phyloP scores from a whole-genome alignment of 2,329 filamentous ascomycete genomes.

The Thielaviopsis euricoi region DNA sequence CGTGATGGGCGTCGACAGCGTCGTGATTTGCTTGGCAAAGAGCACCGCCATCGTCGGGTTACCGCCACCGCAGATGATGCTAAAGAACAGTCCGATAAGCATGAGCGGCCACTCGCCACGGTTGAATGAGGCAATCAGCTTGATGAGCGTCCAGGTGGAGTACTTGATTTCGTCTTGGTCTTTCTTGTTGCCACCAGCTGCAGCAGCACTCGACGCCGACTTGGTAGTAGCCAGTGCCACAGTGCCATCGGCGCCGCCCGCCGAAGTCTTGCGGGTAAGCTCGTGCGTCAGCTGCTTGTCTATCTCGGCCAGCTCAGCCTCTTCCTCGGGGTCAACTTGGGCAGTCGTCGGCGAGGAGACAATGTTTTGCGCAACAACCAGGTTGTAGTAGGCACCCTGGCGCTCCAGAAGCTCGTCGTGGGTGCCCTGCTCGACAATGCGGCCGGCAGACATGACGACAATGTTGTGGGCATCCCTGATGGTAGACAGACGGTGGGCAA shows the following conservation, averaged over 20 bases:
- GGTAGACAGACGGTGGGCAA: slow-evolving; percentile 87
- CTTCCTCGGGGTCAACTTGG: slow-evolving; percentile 34
- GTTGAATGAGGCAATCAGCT: slow-evolving; percentile 69
- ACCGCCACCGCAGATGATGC: slow-evolving; percentile 62
- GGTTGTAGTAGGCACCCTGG: slow-evolving; percentile 59
- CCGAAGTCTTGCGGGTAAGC: slow-evolving; percentile 25
- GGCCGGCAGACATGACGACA: slow-evolving; percentile 72
- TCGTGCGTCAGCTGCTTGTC: slow-evolving; percentile 25
- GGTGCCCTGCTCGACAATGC: slow-evolving; percentile 83
- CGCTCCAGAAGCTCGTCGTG: slow-evolving; percentile 62
- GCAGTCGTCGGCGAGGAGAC: slow-evolving; percentile 37
- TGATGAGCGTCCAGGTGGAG: slow-evolving; percentile 58
- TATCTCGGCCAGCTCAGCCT: slow-evolving; percentile 22
- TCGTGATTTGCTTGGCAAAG: slow-evolving; percentile 74
- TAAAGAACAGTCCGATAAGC: slow-evolving; percentile 55
- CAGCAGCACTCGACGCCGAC: slow-evolving; percentile 53
- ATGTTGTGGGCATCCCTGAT: slow-evolving; percentile 93
- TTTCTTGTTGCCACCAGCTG: slow-evolving; percentile 35
- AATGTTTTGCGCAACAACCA: slow-evolving; percentile 82
- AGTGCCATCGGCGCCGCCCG: slow-evolving; percentile 47
- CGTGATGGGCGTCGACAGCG: slow-evolving; percentile 40
- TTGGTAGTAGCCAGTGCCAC: slow-evolving; percentile 35
- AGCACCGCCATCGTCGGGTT: slow-evolving; percentile 62
- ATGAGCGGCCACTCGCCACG: slow-evolving; percentile 53
- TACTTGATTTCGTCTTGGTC: slow-evolving; percentile 41